Conservation (phyloP, 345 rosid genomes). For the Linum tenue region DNA sequence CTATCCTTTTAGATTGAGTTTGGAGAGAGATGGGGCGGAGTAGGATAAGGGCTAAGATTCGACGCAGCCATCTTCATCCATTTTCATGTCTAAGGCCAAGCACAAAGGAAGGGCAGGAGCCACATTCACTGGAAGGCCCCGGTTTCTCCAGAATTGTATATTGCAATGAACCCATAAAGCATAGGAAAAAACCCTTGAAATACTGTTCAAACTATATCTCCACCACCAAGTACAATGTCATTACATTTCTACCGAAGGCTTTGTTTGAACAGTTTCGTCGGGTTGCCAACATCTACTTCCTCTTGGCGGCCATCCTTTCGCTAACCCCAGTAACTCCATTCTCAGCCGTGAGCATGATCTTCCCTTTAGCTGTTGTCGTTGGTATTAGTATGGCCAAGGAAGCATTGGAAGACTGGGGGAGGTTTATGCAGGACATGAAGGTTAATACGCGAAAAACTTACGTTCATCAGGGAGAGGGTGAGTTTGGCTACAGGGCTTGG, state of each 20-base stretch:
- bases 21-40: not conserved
- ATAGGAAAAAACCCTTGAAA: constrained; percentile 31
- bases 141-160: constrained; percentile 39
- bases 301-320: constrained; percentile 47
- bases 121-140: constrained; percentile 21
- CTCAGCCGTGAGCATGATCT: constrained; percentile 34
- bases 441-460: constrained; percentile 41
- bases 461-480: constrained; percentile 37
- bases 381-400: constrained; percentile 72
- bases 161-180: constrained; percentile 49
- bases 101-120: constrained; percentile 14
- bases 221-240: constrained; percentile 49
- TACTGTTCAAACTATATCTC: constrained; percentile 46
- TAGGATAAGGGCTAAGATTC: constrained; percentile 23
- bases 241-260: constrained; percentile 56
- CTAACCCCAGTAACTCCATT: constrained; percentile 39
- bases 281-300: constrained; percentile 66
- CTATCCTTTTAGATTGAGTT: not conserved
- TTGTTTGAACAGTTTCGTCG: constrained; percentile 75
- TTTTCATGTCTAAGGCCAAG: constrained; percentile 31
- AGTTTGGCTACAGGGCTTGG: constrained; percentile 41
- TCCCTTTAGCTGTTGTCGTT: constrained; percentile 53
- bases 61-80: constrained; percentile 42
- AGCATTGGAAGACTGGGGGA: constrained; percentile 65
- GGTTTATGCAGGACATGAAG: constrained; percentile 47